Evolutionary conservation across 192 early-diverging fungal genomes (phyloP).

Genomic region (Mortierella antarctica): DNA sequence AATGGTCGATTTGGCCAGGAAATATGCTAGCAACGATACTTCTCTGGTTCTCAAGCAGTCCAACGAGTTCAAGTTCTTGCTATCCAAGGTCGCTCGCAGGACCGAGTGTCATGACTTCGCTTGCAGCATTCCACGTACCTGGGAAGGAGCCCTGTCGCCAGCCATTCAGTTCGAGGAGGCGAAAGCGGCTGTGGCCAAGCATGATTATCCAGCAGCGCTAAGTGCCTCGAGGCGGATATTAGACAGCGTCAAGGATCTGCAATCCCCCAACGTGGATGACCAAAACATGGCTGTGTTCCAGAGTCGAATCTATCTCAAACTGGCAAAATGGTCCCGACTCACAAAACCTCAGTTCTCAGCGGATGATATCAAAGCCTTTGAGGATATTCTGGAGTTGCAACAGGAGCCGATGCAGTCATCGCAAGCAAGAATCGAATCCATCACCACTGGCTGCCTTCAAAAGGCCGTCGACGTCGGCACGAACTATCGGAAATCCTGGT

Average conservation of each 20-base stretch:
- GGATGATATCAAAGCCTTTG: constrained; percentile 14
- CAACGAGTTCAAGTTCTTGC: constrained; percentile 47
- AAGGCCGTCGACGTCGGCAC: constrained; percentile 54
- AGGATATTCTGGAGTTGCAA: constrained; percentile 26
- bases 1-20: constrained; percentile 39
- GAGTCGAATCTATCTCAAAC: constrained; percentile 51
- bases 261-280: not conserved
- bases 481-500: constrained; percentile 68
- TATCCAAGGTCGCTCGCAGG: constrained; percentile 40
- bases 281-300: constrained; percentile 12
- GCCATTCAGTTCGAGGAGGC: constrained; percentile 51
- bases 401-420: constrained; percentile 1
- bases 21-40: constrained; percentile 2
- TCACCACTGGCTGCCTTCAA: constrained; percentile 49
- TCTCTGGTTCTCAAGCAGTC: constrained; percentile 15
- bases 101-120: constrained; percentile 48
- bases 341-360: constrained; percentile 35
- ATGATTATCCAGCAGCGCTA: constrained; percentile 28
- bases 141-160: constrained; percentile 39
- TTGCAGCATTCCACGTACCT: constrained; percentile 39
- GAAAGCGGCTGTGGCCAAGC: constrained; percentile 35
- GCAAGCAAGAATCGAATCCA: constrained; percentile 29
- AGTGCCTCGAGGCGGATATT: constrained; percentile 13
- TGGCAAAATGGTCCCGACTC: constrained; percentile 56
- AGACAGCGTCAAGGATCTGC: not conserved